phyloP scores from a whole-genome alignment of 2,329 filamentous ascomycete species.

The Diplocarpon rosae region DNA sequence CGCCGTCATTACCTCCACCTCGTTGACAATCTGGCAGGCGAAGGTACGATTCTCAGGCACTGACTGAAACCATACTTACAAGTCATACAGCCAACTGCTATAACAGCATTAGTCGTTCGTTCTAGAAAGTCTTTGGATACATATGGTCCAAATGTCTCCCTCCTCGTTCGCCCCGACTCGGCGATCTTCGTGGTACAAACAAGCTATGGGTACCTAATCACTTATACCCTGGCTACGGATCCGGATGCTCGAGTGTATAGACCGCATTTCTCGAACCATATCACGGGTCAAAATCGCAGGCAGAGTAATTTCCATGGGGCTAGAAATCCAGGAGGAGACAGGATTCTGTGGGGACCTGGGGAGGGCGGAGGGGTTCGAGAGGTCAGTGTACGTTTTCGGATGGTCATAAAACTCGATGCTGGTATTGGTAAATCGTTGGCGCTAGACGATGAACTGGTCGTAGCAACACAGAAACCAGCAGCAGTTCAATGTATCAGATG shows the following conservation, averaged over 20 bases:
- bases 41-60: slow-evolving; percentile 46
- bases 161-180: slow-evolving; percentile 82
- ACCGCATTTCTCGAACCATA: slow-evolving; percentile 62
- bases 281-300: slow-evolving; percentile 49
- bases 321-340: slow-evolving; percentile 36
- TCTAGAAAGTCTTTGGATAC: slow-evolving; percentile 68
- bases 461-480: slow-evolving; percentile 81
- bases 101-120: slow-evolving; percentile 75
- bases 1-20: slow-evolving; percentile 73
- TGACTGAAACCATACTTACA: slow-evolving; percentile 9
- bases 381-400: slow-evolving; percentile 82
- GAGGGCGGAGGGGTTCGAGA: slow-evolving; percentile 77
- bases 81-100: slow-evolving; percentile 62
- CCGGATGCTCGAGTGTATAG: slow-evolving; percentile 75
- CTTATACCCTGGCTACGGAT: slow-evolving; percentile 83
- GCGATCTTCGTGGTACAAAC: slow-evolving; percentile 89
- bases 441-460: slow-evolving; percentile 83
- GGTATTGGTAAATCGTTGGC: slow-evolving; percentile 82
- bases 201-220: slow-evolving; percentile 76
- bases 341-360: slow-evolving; percentile 62
- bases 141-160: slow-evolving; percentile 75
- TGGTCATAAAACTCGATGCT: slow-evolving; percentile 97
- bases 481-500: slow-evolving; percentile 96
- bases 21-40: slow-evolving; percentile 92
- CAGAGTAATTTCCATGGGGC: slow-evolving; percentile 51